Evolutionary conservation across 352 stramenopile genomes (phyloP).

Genomic region (Globisporangium iwayamae): DNA sequence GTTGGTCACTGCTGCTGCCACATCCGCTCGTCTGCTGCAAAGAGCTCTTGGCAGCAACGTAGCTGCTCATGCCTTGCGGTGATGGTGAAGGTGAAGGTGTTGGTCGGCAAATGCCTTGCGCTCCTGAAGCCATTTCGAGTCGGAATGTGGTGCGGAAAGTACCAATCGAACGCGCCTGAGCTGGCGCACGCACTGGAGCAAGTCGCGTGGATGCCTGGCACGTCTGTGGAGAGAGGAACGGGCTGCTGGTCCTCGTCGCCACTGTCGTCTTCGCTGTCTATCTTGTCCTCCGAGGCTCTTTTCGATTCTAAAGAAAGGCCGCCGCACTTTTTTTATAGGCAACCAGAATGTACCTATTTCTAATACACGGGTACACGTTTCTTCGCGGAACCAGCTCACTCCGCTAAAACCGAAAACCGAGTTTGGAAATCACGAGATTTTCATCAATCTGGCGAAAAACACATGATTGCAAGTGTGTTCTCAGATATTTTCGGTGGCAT

Average conservation of each 20-base stretch:
- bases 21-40: not conserved
- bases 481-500: too few relatives aligned
- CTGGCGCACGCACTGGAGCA: not conserved
- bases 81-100: too few relatives aligned
- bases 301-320: not conserved
- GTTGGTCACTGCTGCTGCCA: not conserved
- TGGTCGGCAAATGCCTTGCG: not conserved
- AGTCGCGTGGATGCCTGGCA: not conserved
- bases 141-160: not conserved
- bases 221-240: not conserved
- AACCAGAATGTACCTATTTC: too few relatives aligned
- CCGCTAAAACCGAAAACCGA: too few relatives aligned
- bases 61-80: not conserved
- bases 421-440: too few relatives aligned
- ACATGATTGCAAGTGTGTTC: too few relatives aligned
- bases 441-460: too few relatives aligned
- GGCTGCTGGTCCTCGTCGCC: not conserved
- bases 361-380: too few relatives aligned
- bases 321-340: not conserved
- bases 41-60: not conserved
- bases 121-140: conserved; percentile 3
- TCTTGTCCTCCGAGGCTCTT: not conserved
- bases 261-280: not conserved
- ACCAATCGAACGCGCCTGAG: not conserved
- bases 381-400: too few relatives aligned